Evolutionary conservation across 805 yeast genomes (phyloP), one percentile per base, ranked within the genome.

Genomic region (Saccharomycopsis malanga): DNA sequence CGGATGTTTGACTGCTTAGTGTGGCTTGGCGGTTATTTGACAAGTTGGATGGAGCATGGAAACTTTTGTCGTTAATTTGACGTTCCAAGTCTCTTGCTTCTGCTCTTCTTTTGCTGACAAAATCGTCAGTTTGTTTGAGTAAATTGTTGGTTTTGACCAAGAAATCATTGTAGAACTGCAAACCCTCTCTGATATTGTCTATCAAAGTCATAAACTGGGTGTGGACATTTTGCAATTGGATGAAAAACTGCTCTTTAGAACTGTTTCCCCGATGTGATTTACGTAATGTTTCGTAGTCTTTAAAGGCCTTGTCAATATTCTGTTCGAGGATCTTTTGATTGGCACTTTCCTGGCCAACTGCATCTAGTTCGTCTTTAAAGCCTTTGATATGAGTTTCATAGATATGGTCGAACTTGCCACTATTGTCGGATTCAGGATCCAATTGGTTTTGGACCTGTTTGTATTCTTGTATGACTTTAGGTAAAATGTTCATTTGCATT

Each of bases 161-260:
- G 51, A 86, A 74, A 45, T 80, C 83, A 34, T 70, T 70, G 64
- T 89, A 89, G 58, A 88, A 88, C 45, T 72, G 71, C 0, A 75
- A 56, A 0, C 95, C 96, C 55, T 83, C 84, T 25, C 72, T 72
- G 23, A 87, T 60, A 57, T 85, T 83, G 4, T 70, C 65, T 15
- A 72, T 61, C 2, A 86, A 69, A 55, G 83, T 86, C 24, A 70
- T 61, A 56, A 69, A 82, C 41, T 74, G 46, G 7, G 50, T 50
- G 6, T 53, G 27, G 61, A 60, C 42, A 57, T 44, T 24, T 54
- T 54, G 42, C 58, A 51, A 49, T 25, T 62, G 63, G 27, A 56
- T 58, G 15, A 60, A 47, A 44, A 60, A 62, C 22, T 58, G 32
- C 29, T 55, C 75, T 4, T 67, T 61, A 45, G 23, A 20, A 20